These are phyloP conservation scores for Tricholoma bakamatsutake DNA, from an alignment of 768 basidiomycete genomes.

Conservation along the genomic window DNA sequence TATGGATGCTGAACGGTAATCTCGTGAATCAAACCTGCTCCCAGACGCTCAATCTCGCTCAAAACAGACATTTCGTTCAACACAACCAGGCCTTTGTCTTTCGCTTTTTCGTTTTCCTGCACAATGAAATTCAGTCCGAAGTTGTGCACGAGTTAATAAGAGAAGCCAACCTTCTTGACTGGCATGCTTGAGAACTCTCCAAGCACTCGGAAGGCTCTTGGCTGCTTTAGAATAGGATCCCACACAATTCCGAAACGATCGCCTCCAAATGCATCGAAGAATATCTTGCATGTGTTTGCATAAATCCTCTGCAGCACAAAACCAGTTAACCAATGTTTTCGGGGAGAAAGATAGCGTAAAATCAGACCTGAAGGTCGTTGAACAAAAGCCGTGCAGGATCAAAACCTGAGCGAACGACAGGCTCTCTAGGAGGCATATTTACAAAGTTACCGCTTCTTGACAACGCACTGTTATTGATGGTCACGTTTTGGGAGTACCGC, in stretches of 20 bases:
- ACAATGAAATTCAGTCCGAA: background rate
- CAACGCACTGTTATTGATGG: slow-evolving; percentile 44
- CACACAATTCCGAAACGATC: slow-evolving; percentile 77
- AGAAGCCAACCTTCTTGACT: slow-evolving; percentile 29
- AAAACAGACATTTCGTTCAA: slow-evolving; percentile 66
- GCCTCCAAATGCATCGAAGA: slow-evolving; percentile 81
- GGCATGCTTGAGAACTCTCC: slow-evolving; percentile 77
- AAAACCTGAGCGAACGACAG: slow-evolving; percentile 58
- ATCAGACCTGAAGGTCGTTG: slow-evolving; percentile 64
- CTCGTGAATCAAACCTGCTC: slow-evolving; percentile 56
- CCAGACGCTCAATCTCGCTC: slow-evolving; percentile 72
- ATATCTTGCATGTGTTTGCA: slow-evolving; percentile 72
- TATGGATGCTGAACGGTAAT: slow-evolving; percentile 21
- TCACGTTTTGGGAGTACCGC: slow-evolving; percentile 69
- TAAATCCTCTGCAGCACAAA: slow-evolving; percentile 50
- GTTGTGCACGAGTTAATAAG: background rate
- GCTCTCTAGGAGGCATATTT: slow-evolving; percentile 30
- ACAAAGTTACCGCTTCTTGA: slow-evolving; percentile 37
- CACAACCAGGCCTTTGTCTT: slow-evolving; percentile 54
- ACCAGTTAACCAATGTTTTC: background rate
- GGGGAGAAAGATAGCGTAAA: background rate
- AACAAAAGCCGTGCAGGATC: slow-evolving; percentile 71
- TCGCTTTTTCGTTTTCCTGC: slow-evolving; percentile 37
- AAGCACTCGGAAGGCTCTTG: slow-evolving; percentile 72
- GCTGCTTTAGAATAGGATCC: slow-evolving; percentile 64